A percentile compares a stretch with the other conserved stretches of the same genome.
phyloP scores from a whole-genome alignment of 139 green algal genomes.

The Picochlorum sp. region DNA sequence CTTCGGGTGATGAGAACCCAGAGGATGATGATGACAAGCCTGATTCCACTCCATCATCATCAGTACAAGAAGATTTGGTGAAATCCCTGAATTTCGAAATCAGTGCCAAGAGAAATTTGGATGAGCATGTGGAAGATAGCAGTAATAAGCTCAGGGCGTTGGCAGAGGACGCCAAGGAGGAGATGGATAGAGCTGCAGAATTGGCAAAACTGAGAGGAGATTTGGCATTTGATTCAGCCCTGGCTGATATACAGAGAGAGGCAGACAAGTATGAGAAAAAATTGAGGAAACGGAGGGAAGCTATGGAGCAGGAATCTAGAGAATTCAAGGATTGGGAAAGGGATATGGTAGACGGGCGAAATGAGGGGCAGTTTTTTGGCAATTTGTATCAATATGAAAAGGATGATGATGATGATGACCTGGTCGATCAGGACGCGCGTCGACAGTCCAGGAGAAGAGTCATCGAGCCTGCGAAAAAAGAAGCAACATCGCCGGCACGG shows the following conservation, averaged over 20 bases:
- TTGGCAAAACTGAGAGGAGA: slow-evolving; percentile 23
- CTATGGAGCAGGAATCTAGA: slow-evolving; percentile 18
- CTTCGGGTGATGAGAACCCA: too few species aligned
- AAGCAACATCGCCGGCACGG: slow-evolving; percentile 8
- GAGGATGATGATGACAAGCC: too few species aligned
- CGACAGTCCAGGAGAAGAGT: slow-evolving; percentile 9
- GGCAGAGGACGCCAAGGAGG: slow-evolving; percentile 41
- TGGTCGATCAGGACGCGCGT: slow-evolving; percentile 14
- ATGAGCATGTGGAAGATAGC: slow-evolving; percentile 30
- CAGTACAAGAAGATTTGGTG: too few species aligned
- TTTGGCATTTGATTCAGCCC: slow-evolving; percentile 35
- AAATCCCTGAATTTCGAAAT: too few species aligned
- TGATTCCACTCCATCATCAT: too few species aligned
- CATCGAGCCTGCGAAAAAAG: slow-evolving; percentile 12
- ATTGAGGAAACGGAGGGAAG: slow-evolving; percentile 22
- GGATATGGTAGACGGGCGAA: slow-evolving; percentile 24
- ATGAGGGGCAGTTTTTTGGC: slow-evolving; percentile 45
- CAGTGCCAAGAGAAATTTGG: slow-evolving; percentile 1
- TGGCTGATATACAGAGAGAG: slow-evolving; percentile 42
- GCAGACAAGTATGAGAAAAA: slow-evolving; percentile 43
- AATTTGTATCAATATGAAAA: slow-evolving; percentile 26
- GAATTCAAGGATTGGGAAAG: slow-evolving; percentile 37
- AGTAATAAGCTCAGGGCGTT: slow-evolving; percentile 20
- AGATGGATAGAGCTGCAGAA: slow-evolving; percentile 33
- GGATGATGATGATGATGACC: not conserved